These are phyloP conservation scores for Phytopythium litorale DNA, from an alignment of 352 stramenopile genomes.

Conservation along the genomic window DNA sequence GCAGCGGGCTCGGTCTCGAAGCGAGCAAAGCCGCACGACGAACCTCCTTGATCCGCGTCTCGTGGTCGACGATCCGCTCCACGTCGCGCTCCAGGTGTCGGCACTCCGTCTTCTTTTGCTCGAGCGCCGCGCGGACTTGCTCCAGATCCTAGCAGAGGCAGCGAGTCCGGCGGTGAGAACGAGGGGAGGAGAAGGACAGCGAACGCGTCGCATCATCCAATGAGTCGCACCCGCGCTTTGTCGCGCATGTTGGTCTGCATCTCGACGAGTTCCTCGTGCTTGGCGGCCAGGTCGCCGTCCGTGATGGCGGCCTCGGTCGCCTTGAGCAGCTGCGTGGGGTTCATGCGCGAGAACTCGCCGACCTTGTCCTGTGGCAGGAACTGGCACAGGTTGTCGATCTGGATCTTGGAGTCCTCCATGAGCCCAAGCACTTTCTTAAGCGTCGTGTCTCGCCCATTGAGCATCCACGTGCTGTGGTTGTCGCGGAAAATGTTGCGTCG, in stretches of 20 bases:
- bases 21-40: neutral
- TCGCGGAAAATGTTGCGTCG: conserved; percentile 90
- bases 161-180: neutral
- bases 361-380: conserved; percentile 98
- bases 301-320: conserved; percentile 74
- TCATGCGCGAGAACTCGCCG: conserved; percentile 88
- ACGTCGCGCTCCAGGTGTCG: conserved; percentile 78
- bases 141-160: conserved; percentile 50
- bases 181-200: neutral
- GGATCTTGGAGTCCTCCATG: conserved; percentile 89
- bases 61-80: conserved; percentile 79
- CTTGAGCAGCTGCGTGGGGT: conserved; percentile 66
- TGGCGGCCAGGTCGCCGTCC: conserved; percentile 65
- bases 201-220: neutral
- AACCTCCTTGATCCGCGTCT: conserved; percentile 76
- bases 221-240: conserved; percentile 44
- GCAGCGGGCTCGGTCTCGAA: neutral
- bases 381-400: conserved; percentile 98
- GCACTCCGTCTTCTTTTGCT: conserved; percentile 86
- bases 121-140: conserved; percentile 48
- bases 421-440: conserved; percentile 72
- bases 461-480: conserved; percentile 81
- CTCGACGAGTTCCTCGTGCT: conserved; percentile 76
- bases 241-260: conserved; percentile 68
- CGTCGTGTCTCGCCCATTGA: conserved; percentile 66